These are phyloP conservation scores for Chloromonas sp. DNA, from an alignment of 163 green algal species.

Conservation along the genomic window DNA sequence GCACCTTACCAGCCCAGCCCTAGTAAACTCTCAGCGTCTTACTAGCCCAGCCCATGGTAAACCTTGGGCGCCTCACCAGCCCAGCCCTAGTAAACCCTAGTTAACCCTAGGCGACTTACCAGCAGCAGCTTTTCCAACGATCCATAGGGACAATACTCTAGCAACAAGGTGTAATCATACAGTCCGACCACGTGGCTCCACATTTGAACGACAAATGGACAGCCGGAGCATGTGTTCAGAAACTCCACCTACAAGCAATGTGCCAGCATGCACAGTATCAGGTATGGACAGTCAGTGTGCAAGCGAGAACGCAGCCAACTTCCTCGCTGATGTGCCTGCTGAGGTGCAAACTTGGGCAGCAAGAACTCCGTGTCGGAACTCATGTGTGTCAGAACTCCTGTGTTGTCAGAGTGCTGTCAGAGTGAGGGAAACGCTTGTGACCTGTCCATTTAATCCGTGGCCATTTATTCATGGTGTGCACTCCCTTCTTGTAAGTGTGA, in stretches of 20 bases:
- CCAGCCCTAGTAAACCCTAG: too few relatives aligned
- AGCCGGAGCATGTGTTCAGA: constrained; percentile 14
- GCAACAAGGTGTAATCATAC: constrained; percentile 37
- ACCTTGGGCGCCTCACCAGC: too few relatives aligned
- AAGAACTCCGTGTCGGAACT: too few relatives aligned
- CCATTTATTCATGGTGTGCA: neutral
- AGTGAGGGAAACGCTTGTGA: neutral
- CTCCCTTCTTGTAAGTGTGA: neutral
- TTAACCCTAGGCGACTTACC: constrained; percentile 1
- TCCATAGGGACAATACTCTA: constrained; percentile 44
- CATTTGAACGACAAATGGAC: constrained; percentile 21
- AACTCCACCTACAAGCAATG: constrained; percentile 23
- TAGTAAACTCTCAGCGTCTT: too few relatives aligned
- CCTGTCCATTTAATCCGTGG: too few relatives aligned
- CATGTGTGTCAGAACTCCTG: too few relatives aligned
- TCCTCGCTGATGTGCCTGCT: too few relatives aligned
- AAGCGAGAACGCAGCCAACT: too few relatives aligned
- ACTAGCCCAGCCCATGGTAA: too few relatives aligned
- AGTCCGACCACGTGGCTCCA: constrained; percentile 28
- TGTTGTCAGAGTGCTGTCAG: neutral
- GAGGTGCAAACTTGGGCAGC: too few relatives aligned
- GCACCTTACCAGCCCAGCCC: too few relatives aligned
- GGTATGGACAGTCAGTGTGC: too few relatives aligned
- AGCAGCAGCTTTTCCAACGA: constrained; percentile 24
- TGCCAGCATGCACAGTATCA: neutral